Evolutionary conservation across 768 basidiomycete species (phyloP).

Genomic region (Chalciporus pseudorubinellus): DNA sequence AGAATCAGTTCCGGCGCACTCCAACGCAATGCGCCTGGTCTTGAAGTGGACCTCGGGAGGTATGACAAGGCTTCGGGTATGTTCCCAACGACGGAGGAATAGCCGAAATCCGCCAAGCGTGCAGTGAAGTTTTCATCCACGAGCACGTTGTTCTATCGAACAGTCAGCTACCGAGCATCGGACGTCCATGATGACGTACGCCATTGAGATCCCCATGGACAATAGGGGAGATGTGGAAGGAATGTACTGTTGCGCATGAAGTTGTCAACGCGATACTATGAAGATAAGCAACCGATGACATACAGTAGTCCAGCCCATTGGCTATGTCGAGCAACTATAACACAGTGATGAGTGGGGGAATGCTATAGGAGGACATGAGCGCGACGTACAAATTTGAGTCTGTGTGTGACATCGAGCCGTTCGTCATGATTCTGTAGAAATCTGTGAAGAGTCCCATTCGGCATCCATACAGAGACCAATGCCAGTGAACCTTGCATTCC

Average conservation of each 20-base stretch:
- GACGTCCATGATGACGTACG: conserved; percentile 8
- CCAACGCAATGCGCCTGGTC: conserved; percentile 34
- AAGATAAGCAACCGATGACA: too few species aligned
- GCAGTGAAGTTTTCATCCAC: conserved; percentile 28
- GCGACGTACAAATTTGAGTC: too few species aligned
- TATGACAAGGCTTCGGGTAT: conserved; percentile 6
- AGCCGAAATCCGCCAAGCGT: conserved; percentile 44
- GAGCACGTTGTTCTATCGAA: conserved; percentile 15
- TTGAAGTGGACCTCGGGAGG: conserved; percentile 28
- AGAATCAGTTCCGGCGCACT: conserved; percentile 30
- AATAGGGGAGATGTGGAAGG: background rate
- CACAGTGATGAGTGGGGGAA: too few species aligned
- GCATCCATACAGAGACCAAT: too few species aligned
- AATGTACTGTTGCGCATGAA: conserved; percentile 6
- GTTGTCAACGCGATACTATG: too few species aligned
- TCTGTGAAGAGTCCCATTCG: too few species aligned
- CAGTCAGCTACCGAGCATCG: conserved; percentile 20
- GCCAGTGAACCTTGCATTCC: too few species aligned
- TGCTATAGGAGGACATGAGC: too few species aligned
- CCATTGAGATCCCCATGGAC: conserved; percentile 16
- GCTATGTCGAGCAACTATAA: too few species aligned
- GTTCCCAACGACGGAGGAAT: conserved; percentile 23
- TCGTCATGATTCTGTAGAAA: too few species aligned
- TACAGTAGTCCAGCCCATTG: too few species aligned
- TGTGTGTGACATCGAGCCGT: too few species aligned